Evolutionary conservation across 2,329 filamentous ascomycete species (phyloP), one percentile per base, ranked within the genome.

Genomic region (Leptographium procerum): DNA sequence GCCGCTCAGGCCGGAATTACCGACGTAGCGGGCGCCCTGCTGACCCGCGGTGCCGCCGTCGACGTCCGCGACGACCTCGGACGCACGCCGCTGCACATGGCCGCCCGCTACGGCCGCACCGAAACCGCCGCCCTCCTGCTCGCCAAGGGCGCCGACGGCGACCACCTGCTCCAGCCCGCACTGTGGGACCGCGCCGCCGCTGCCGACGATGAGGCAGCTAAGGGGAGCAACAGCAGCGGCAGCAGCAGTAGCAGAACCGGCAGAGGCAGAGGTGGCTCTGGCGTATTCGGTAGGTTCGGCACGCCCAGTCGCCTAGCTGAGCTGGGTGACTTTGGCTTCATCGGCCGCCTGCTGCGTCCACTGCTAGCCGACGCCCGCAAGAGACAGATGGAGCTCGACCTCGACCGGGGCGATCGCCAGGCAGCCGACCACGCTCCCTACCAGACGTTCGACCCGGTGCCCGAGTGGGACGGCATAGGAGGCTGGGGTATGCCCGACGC

Each of bases 71-170:
- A 64, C 48, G 24, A 33, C 19, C 5, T 59, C 19, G 54, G 57
- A 11, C 58, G 61, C 45, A 63, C 63, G 33, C 57, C 59, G 29
- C 59, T 61, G 29, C 57, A 61, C 54, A 57, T 61, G 57, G 59
- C 59, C 16, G 59, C 59, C 7, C 29, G 57, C 22, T 59, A 57
- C 43, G 50, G 53, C 28, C 53, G 51, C 22, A 11, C 14, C 19
- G 59, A 59, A 14, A 51, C 59, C 1, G 57, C 51, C n/a, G 31
- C 19, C 40, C 19, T 54, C 36, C 40, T 61, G 24, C 19, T 61
- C 31, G n/a, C 16, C 26, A 24, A 34, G 26, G 59, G 56, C 40
- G 80, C 80, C 7, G 77, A 77, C 34, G 78, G 86, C 40, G 13
- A 19, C 5, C 48, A 51, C 43, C 29, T 55, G 52, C 29, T 55